Evolutionary conservation across 2,329 filamentous ascomycete genomes (phyloP), one percentile per base, ranked within the genome.

Genomic region (Colletotrichum lentis): DNA sequence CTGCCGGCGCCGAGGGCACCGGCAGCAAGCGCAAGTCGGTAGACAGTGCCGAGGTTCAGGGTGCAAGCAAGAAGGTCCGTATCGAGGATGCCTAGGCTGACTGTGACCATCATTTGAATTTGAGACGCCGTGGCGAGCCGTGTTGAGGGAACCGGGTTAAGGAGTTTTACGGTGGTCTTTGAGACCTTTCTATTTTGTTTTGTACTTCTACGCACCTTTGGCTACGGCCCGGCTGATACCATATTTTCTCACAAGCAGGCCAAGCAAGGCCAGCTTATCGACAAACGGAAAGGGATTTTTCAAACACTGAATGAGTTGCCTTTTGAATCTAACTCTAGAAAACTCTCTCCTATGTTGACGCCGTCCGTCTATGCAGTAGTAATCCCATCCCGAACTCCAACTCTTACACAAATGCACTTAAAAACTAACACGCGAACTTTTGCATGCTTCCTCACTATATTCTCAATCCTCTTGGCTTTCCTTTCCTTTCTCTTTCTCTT

Each of bases 1-100:
- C 50, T 68, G 31, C 63, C 64, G 55, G 62, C 47, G 20, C 69
- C 64, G 50, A 56, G 49, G 46, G 27, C 8, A 59, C 64, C 5
- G 81, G 78, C 41, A 78, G 79, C 5, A 88, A 87, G 78, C 79
- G 85, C 54, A 86, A 84, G 74, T 69, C 62, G 22, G 64, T 80
- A 24, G 75, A 75, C 2, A 76, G 73, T n/a, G 73, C 75, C 3
- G 72, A 57, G 56, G 71, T 27, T 39, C 74, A 69, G 46, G 71
- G 54, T 24, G 72, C 76, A 1, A 80, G 73, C 70, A 87, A 87
- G 77, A 86, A 81, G 77, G 77, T 77, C 16, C 80, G 80, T 43
- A 74, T 82, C 16, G 79, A 81, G 57, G 60, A 56, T 43, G 69
- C 44, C 43, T 69, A 61, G 54, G 41, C 35, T 37, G n/a, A 31